Evolutionary conservation across 176 grass and related monocot species (phyloP), one percentile per base, ranked within the genome.

Genomic region (Carex parvula): DNA sequence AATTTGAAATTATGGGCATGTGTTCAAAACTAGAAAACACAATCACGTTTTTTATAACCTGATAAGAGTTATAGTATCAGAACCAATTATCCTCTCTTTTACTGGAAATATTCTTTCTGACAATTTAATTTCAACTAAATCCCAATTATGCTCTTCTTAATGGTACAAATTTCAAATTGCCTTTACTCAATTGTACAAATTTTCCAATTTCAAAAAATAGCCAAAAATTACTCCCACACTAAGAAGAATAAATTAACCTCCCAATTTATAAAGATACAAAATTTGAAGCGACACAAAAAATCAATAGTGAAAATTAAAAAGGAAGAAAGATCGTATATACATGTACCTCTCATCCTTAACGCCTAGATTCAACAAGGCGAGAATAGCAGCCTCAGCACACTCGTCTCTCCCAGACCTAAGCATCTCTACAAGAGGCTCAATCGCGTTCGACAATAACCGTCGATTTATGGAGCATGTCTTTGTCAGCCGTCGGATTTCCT

Each of bases 341-440:
- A 39, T 62, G 6, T 62, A 89, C 83, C 87, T 85, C 79, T 89
- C 87, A 79, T 88, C 87, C 54, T 88, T 85, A 7, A 85, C 87
- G 1, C 81, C 87, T 50, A 89, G 83, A 77, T 85, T 89, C 17
- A 89, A 80, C 57, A 85, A 76, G 14, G 83, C 87, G 67, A 89
- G 83, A 71, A 89, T 85, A 3, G 83, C 87, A 15, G 67, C 83
- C 77, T 89, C 77, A 11, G 65, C 57, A 41, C 54, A 55, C n/a
- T 85, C 65, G 10, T 50, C 62, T 17, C 66, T 81, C 16, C 67
- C 67, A 0, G 83, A 85, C 42, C 44, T 60, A 32, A 89, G 33
- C 87, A 89, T 85, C 56, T 79, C 82, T 22, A 89, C 87, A 20
- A 89, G 83, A 16, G 83, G 87, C 17, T 60, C 58, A 5, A 89